phyloP scores from a whole-genome alignment of 2,329 filamentous ascomycete species.

The Penicillium sp. region DNA sequence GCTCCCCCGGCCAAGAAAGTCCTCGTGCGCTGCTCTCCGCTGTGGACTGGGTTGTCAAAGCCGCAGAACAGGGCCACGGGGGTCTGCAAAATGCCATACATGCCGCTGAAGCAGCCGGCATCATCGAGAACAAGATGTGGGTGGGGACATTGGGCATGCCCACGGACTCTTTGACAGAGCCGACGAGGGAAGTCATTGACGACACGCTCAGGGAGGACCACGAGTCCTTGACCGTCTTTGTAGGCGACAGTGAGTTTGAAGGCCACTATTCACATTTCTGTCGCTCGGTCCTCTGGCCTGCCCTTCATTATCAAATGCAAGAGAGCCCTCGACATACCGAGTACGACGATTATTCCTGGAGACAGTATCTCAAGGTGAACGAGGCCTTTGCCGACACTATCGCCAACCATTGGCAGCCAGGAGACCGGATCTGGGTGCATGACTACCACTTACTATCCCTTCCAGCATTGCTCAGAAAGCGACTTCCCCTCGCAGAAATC shows the following conservation, averaged over 20 bases:
- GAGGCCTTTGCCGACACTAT: conserved; percentile 90
- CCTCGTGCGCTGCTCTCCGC: conserved; percentile 62
- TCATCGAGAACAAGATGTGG: conserved; percentile 72
- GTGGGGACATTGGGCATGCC: conserved; percentile 92
- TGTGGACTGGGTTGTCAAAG: conserved; percentile 75
- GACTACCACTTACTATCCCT: conserved; percentile 93
- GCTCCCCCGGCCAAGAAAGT: conserved; percentile 53
- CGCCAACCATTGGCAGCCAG: conserved; percentile 85
- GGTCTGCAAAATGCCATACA: conserved; percentile 83
- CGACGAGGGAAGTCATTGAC: conserved; percentile 76
- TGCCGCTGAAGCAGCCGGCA: conserved; percentile 68
- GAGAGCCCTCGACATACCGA: conserved; percentile 98
- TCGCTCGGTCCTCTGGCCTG: conserved; percentile 96
- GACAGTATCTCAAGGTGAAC: conserved; percentile 89
- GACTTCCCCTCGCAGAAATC: conserved; percentile 84
- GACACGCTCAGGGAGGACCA: conserved; percentile 70
- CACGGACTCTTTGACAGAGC: conserved; percentile 73
- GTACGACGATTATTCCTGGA: conserved; percentile 95
- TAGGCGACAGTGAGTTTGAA: conserved; percentile 87
- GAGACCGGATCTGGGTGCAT: conserved; percentile 91
- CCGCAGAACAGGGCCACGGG: conserved; percentile 86
- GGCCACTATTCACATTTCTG: conserved; percentile 94
- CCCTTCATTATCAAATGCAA: conserved; percentile 97
- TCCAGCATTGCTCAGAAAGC: conserved; percentile 82
- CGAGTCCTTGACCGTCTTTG: conserved; percentile 78